phyloP scores from a whole-genome alignment of 306 rosid genomes.

The Cucurbita maxima region DNA sequence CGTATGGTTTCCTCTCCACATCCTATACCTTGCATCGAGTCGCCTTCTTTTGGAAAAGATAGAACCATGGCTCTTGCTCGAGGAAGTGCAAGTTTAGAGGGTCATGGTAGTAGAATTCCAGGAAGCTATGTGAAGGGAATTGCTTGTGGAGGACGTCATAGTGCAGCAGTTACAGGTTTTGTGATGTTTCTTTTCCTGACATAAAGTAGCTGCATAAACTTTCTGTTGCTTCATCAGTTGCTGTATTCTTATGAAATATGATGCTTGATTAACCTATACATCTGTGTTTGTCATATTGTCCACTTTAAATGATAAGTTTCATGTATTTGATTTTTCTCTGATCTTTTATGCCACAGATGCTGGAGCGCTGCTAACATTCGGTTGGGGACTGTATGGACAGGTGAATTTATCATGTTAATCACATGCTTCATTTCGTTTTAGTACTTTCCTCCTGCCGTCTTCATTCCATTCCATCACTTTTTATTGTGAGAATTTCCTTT shows the following conservation, averaged over 20 bases:
- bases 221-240: background rate
- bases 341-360: conserved; percentile 39
- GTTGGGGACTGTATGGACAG: conserved; percentile 98
- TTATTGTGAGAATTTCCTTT: background rate
- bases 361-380: conserved; percentile 79
- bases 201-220: background rate
- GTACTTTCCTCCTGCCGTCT: background rate
- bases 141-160: conserved; percentile 96
- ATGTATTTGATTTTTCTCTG: background rate
- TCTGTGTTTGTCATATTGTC: background rate
- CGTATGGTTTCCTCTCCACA: conserved; percentile 97
- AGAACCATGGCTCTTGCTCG: conserved; percentile 30
- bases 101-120: conserved; percentile 41
- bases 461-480: background rate
- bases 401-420: conserved; percentile 32
- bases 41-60: conserved; percentile 50
- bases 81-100: conserved; percentile 49
- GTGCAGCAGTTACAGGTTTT: conserved; percentile 81
- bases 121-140: conserved; percentile 71
- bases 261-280: background rate
- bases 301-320: background rate
- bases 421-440: background rate
- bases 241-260: background rate
- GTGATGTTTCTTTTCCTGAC: background rate
- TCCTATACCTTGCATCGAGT: conserved; percentile 60